A percentile compares a stretch with the other conserved stretches of the same genome.
phyloP scores from a whole-genome alignment of 2,329 filamentous ascomycete species.

The Cyphellophora europaea region DNA sequence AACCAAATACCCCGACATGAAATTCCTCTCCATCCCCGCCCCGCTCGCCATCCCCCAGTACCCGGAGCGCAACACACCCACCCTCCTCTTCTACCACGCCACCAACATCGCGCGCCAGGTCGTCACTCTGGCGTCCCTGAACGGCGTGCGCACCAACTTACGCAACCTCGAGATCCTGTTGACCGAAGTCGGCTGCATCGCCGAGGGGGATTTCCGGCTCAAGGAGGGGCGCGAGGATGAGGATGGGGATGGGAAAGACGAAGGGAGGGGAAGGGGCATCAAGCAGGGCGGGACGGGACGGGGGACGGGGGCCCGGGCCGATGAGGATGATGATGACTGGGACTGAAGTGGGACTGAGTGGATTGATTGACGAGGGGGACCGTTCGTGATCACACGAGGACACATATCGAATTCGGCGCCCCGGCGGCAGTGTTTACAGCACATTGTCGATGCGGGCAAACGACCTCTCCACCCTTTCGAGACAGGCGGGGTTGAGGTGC shows the following conservation, averaged over 20 bases:
- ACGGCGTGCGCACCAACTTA: constrained; percentile 61
- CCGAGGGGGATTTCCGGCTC: constrained; percentile 68
- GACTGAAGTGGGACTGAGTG: constrained; percentile 43
- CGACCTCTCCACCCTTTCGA: too few species aligned
- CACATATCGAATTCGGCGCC: too few species aligned
- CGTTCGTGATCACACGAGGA: too few species aligned
- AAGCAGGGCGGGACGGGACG: background rate
- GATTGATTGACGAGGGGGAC: too few species aligned
- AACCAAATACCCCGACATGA: constrained; percentile 79
- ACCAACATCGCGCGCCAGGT: constrained; percentile 87
- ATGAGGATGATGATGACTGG: constrained; percentile 47
- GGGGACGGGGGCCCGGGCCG: constrained; percentile 43
- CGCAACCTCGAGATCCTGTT: constrained; percentile 72
- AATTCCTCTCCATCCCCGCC: constrained; percentile 92
- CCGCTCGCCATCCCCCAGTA: constrained; percentile 95
- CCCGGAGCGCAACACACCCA: constrained; percentile 89
- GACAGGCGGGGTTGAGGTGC: too few species aligned
- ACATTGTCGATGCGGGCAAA: too few species aligned
- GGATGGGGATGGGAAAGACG: constrained; percentile 43
- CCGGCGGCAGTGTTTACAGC: too few species aligned
- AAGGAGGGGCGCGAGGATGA: constrained; percentile 46
- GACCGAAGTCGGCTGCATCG: constrained; percentile 71
- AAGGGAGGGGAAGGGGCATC: constrained; percentile 13
- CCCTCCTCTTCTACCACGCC: constrained; percentile 83
- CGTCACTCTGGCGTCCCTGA: constrained; percentile 75